Evolutionary conservation across 306 rosid species (phyloP).

Genomic region (Begonia loranthoides): DNA sequence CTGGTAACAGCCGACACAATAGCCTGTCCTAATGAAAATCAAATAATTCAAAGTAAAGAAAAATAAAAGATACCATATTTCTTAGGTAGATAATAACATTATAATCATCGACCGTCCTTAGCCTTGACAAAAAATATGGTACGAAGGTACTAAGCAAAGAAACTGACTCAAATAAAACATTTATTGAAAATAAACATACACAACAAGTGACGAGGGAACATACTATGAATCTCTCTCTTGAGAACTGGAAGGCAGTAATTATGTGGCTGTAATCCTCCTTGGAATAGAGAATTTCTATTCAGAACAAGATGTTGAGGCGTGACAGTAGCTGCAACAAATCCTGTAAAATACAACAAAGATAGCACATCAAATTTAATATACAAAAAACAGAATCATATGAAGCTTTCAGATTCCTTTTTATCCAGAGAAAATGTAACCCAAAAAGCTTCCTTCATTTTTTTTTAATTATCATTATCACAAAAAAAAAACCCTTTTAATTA

Average conservation of each 20-base stretch:
- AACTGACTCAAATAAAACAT: neutral
- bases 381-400: neutral
- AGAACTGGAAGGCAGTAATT: slow-evolving; percentile 77
- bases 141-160: neutral
- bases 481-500: neutral
- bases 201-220: slow-evolving; percentile 5
- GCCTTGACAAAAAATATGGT: neutral
- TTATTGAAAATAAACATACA: too few species aligned
- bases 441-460: neutral
- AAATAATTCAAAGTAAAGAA: slow-evolving; percentile 3
- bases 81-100: neutral
- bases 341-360: slow-evolving; percentile 19
- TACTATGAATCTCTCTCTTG: slow-evolving; percentile 78
- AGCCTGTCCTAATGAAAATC: slow-evolving; percentile 43
- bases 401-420: neutral
- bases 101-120: neutral
- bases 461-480: neutral
- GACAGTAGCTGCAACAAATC: slow-evolving; percentile 68
- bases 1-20: slow-evolving; percentile 73
- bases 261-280: slow-evolving; percentile 92
- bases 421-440: neutral
- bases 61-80: neutral
- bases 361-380: neutral
- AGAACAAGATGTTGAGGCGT: slow-evolving; percentile 89
- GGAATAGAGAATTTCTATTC: slow-evolving; percentile 72